Evolutionary conservation across 2,329 filamentous ascomycete genomes (phyloP).

Genomic region (Passalora sequoiae): DNA sequence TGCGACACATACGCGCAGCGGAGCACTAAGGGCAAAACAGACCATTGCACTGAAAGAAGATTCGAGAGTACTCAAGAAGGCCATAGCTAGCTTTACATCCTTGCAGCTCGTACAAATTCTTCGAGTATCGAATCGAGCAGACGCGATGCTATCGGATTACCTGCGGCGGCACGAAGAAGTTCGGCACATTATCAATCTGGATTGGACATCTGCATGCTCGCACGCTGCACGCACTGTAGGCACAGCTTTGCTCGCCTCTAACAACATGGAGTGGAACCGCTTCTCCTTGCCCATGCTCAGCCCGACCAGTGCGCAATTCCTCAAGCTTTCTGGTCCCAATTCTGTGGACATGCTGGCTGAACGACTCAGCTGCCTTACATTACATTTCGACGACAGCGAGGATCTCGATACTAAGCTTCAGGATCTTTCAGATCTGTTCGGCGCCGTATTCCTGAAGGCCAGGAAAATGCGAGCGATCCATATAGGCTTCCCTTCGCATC

Average conservation of each 20-base stretch:
- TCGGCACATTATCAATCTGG: slow-evolving; percentile 45
- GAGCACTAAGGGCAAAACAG: slow-evolving; percentile 26
- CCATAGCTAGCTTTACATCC: slow-evolving; percentile 54
- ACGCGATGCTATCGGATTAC: slow-evolving; percentile 50
- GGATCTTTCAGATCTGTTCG: slow-evolving; percentile 54
- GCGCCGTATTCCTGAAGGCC: slow-evolving; percentile 54
- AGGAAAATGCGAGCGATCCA: slow-evolving; percentile 59
- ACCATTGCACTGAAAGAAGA: slow-evolving; percentile 51
- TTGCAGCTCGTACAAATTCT: slow-evolving; percentile 62
- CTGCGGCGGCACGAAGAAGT: slow-evolving; percentile 42
- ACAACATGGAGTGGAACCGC: slow-evolving; percentile 50
- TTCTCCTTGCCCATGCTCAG: slow-evolving; percentile 61
- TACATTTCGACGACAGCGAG: slow-evolving; percentile 57
- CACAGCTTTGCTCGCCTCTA: slow-evolving; percentile 51
- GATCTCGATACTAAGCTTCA: slow-evolving; percentile 55
- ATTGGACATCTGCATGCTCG: slow-evolving; percentile 59
- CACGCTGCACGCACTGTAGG: slow-evolving; percentile 57
- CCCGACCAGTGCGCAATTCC: slow-evolving; percentile 52
- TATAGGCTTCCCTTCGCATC: slow-evolving; percentile 57
- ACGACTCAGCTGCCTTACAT: slow-evolving; percentile 57
- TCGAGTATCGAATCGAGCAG: slow-evolving; percentile 55
- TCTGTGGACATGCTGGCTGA: slow-evolving; percentile 50
- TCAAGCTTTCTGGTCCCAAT: slow-evolving; percentile 45
- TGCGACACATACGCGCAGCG: neutral
- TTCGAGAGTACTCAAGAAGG: slow-evolving; percentile 48